Percentiles rank a stretch among this genome's conserved stretches.
phyloP scores from a whole-genome alignment of 495 filamentous ascomycete species.

The Penicillium dipodomyicola region DNA sequence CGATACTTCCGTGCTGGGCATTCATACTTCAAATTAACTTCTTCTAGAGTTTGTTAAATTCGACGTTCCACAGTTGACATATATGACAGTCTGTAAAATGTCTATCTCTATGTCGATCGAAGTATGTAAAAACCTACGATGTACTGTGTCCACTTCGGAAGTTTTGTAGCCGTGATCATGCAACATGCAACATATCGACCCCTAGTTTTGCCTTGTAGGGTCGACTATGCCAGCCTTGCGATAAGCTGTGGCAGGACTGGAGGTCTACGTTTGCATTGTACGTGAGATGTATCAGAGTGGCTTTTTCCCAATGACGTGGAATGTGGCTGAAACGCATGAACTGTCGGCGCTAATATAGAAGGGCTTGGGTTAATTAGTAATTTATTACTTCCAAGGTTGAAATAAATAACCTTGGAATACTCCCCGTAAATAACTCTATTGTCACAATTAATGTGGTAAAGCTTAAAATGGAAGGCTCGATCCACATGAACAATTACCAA shows the following conservation, averaged over 20 bases:
- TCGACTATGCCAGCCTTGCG: background rate
- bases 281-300: background rate
- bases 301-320: background rate
- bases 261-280: background rate
- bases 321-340: background rate
- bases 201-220: background rate
- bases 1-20: background rate
- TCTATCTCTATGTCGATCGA: background rate
- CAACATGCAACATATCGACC: background rate
- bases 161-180: background rate
- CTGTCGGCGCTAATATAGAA: background rate
- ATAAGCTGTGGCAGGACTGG: background rate
- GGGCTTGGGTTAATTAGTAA: too few relatives aligned
- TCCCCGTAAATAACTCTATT: too few relatives aligned
- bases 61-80: too few relatives aligned
- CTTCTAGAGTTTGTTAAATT: too few relatives aligned
- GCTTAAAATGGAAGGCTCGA: too few relatives aligned
- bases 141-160: background rate
- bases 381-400: background rate
- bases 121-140: background rate
- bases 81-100: background rate
- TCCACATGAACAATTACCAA: too few relatives aligned
- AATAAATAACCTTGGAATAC: background rate
- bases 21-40: too few relatives aligned
- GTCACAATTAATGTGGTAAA: too few relatives aligned